Evolutionary conservation across 352 stramenopile species (phyloP).

Genomic region (Phytopythium cucurbitacearum): DNA sequence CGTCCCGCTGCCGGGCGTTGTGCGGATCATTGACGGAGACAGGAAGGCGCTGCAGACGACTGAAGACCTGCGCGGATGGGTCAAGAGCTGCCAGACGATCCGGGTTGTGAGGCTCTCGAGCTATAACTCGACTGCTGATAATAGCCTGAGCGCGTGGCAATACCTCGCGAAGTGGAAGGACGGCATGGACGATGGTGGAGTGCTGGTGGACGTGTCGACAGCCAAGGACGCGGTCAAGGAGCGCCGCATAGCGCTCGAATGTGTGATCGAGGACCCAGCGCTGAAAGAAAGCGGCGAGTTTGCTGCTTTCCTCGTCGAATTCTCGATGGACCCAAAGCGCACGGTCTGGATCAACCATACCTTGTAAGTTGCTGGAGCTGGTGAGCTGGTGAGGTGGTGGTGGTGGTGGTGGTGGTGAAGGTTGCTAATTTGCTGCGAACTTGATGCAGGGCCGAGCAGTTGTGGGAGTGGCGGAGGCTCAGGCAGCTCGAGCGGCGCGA

Average conservation of each 20-base stretch:
- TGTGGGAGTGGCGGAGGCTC: constrained; percentile 44
- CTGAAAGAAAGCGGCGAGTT: constrained; percentile 34
- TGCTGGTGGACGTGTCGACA: background rate
- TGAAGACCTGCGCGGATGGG: constrained; percentile 48
- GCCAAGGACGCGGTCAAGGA: background rate
- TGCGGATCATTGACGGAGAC: constrained; percentile 13
- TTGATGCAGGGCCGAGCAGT: constrained; percentile 27
- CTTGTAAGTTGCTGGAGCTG: constrained; percentile 31
- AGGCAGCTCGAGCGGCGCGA: constrained; percentile 24
- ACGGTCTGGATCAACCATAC: constrained; percentile 67
- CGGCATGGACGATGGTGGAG: background rate
- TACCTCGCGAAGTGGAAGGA: constrained; percentile 25
- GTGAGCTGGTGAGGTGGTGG: too few relatives aligned
- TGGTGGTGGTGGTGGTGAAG: background rate
- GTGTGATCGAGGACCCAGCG: constrained; percentile 4
- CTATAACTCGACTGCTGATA: background rate
- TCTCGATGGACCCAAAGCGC: constrained; percentile 54
- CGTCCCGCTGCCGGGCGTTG: constrained; percentile 49
- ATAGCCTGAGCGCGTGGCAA: constrained; percentile 20
- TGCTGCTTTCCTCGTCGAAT: constrained; percentile 66
- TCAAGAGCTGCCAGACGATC: constrained; percentile 44
- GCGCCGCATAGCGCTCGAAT: background rate
- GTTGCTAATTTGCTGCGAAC: constrained; percentile 6
- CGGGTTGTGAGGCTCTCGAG: constrained; percentile 20
- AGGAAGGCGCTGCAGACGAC: constrained; percentile 34